Evolutionary conservation across 805 yeast species (phyloP), one percentile per base, ranked within the genome.

Genomic region (Metschnikowia baotianmanensis): DNA sequence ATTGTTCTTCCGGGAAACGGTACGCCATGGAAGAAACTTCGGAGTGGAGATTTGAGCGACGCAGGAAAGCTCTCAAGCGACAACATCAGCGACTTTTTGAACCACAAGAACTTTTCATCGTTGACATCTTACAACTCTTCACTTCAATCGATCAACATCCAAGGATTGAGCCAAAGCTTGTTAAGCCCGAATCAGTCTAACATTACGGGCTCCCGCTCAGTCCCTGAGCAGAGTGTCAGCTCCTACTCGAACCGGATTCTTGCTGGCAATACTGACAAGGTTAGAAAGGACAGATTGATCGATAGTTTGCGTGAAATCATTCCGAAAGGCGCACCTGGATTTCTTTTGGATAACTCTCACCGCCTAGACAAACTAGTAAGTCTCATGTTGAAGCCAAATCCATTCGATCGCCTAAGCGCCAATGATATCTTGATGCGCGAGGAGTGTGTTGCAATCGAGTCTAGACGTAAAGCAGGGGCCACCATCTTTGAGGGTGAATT

Each of bases 1-100:
- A 90, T 93, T 33, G 81, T 89, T 3, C 69, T 93, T 37, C 99
- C 99, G 1, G 98, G 91, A 53, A 90, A 93, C 59, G 99, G 99
- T 5, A 77, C 87, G 11, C 90, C 95, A 22, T 93, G 99, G 99
- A 95, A 95, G 51, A 89, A 90, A 61, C 68, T 93, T 45, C 74
- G 99, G 50, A 86, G 96, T 30, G 99, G 98, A 0, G 99, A 93
- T 61, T 70, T 93, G 49, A 82, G 95, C 13, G 99, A 93, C 61
- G 97, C 98, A 0, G 97, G 98, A 1, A 78, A 81, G 52, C 69
- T 90, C 44, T 80, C 88, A 32, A 64, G 70, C 47, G 75, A 69
- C 47, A 70, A 70, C 47, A 63, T 70, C 30, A 64, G 70, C 47
- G 73, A 68, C 42, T 68, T 65, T 43, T 55, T 69, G 38, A 65